Conservation (phyloP, 208 protist genomes). For the Acanthamoeba castellanii region DNA sequence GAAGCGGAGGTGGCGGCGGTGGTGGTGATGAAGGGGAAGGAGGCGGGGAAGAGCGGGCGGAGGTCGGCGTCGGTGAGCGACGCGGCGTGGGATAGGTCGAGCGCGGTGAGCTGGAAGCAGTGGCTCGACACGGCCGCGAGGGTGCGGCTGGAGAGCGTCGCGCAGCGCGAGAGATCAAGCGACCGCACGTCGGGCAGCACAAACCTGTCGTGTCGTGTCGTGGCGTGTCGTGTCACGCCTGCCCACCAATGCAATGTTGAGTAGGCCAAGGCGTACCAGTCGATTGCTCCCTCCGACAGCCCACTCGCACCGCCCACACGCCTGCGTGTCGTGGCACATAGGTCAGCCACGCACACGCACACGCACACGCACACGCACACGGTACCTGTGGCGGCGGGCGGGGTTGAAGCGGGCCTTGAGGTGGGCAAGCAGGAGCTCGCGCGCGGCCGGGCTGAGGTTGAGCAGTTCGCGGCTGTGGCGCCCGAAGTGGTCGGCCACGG, state of each 20-base stretch:
- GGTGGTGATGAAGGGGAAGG: background rate
- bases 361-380: background rate
- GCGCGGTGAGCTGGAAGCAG: background rate
- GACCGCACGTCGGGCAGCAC: slow-evolving; percentile 9
- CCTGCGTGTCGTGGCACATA: background rate
- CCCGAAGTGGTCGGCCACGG: slow-evolving; percentile 11
- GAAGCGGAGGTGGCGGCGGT: background rate
- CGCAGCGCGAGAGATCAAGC: slow-evolving; percentile 2
- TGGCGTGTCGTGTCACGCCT: background rate
- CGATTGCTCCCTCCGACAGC: background rate
- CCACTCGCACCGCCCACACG: background rate
- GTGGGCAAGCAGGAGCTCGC: slow-evolving; percentile 6
- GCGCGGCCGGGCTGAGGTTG: slow-evolving; percentile 1
- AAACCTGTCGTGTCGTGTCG: background rate
- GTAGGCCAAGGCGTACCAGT: background rate
- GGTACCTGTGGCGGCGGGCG: background rate
- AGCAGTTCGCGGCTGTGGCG: background rate
- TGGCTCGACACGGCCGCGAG: background rate
- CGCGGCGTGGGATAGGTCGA: slow-evolving; percentile 5
- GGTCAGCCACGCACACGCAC: background rate
- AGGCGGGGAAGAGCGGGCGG: background rate
- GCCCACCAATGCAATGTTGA: no score
- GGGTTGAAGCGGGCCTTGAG: slow-evolving; percentile 32
- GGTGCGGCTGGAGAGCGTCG: background rate
- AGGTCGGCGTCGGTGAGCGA: slow-evolving; percentile 7